Evolutionary conservation across 495 filamentous ascomycete genomes (phyloP).

Genomic region (Hypoxylon intermedium): DNA sequence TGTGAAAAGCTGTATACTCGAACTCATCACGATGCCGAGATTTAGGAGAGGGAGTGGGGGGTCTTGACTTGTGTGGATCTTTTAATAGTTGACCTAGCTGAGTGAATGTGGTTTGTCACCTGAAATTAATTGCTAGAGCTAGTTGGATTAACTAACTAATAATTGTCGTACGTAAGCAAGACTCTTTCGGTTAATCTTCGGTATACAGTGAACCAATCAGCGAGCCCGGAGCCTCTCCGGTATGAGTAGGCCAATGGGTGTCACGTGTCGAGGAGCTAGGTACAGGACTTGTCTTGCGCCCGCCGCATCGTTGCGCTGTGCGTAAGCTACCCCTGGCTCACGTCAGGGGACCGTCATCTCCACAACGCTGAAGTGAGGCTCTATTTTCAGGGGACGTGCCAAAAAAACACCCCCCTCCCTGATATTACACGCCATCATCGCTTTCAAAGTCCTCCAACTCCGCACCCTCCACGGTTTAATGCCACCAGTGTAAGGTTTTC

Average conservation of each 20-base stretch:
- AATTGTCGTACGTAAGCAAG: too few species aligned
- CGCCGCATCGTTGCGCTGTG: neutral
- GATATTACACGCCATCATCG: neutral
- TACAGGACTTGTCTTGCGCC: neutral
- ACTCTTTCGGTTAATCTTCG: constrained; percentile 8
- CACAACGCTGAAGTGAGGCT: constrained; percentile 14
- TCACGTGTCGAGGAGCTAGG: constrained; percentile 14
- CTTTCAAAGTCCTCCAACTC: too few species aligned
- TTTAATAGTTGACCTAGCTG: too few species aligned
- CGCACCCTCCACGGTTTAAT: too few species aligned
- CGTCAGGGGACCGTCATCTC: neutral
- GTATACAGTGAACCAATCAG: constrained; percentile 12
- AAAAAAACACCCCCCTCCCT: neutral
- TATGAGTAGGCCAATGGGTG: constrained; percentile 22
- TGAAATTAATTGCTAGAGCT: too few species aligned
- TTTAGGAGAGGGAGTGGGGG: too few species aligned
- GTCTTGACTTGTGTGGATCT: too few species aligned
- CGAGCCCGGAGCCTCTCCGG: constrained; percentile 1
- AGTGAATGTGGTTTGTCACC: too few species aligned
- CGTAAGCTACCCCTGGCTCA: neutral
- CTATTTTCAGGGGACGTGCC: too few species aligned
- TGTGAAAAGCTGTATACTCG: constrained; percentile 50
- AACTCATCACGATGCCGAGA: constrained; percentile 4
- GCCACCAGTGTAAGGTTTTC: too few species aligned
- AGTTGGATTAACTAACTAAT: too few species aligned